Percentiles rank a stretch among this genome's conserved stretches.
Conservation (phyloP, 345 rosid species). For the Triadica sebifera region DNA sequence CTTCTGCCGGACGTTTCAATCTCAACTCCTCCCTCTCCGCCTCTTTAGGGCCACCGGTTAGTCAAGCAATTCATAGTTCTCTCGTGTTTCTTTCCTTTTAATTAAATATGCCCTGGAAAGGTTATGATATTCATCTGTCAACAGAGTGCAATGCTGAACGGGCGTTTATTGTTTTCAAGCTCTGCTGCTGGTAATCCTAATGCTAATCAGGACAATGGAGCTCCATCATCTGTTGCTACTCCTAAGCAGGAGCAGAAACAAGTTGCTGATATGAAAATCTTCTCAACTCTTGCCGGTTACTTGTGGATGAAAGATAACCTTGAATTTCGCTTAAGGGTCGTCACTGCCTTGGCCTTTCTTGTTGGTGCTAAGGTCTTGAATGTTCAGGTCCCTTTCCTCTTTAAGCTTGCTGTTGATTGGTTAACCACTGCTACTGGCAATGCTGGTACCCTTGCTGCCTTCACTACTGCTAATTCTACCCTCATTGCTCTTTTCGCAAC, state of each 20-base stretch:
- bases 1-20: neutral
- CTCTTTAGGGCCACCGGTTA: constrained; percentile 15
- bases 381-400: constrained; percentile 94
- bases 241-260: constrained; percentile 17
- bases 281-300: constrained; percentile 70
- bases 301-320: constrained; percentile 85
- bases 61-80: neutral
- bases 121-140: neutral
- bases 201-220: constrained; percentile 11
- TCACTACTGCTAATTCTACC: constrained; percentile 59
- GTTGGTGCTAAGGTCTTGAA: constrained; percentile 89
- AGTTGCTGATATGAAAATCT: constrained; percentile 65
- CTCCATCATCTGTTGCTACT: constrained; percentile 2
- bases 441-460: constrained; percentile 50
- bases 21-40: neutral
- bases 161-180: constrained; percentile 46
- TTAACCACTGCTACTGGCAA: constrained; percentile 56
- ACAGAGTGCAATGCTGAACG: constrained; percentile 37
- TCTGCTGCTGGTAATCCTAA: constrained; percentile 35
- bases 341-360: constrained; percentile 76
- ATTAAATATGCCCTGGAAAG: neutral
- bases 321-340: constrained; percentile 79
- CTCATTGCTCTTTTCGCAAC: constrained; percentile 66
- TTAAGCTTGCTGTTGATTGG: constrained; percentile 95
- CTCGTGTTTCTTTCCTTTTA: neutral